phyloP scores from a whole-genome alignment of 805 yeast species.

The Hyphopichia homilentoma region DNA sequence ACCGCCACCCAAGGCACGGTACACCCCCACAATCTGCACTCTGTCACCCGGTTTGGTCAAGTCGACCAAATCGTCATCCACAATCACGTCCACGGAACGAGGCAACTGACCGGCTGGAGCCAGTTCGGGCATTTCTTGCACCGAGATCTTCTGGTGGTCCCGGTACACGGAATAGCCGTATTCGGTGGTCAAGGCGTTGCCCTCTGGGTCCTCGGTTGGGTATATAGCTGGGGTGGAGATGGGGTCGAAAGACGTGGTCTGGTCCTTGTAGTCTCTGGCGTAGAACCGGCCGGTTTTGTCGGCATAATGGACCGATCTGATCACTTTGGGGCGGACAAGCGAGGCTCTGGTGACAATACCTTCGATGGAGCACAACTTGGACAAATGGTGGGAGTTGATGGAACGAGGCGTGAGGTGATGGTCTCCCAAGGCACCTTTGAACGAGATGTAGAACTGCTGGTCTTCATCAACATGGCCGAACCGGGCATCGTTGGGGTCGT shows the following conservation, averaged over 20 bases:
- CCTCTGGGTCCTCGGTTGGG: conserved; percentile 91
- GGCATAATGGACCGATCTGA: conserved; percentile 90
- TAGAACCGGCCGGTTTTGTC: conserved; percentile 80
- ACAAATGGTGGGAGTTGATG: conserved; percentile 69
- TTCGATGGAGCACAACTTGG: conserved; percentile 82
- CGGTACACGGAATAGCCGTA: conserved; percentile 89
- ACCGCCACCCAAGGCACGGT: conserved; percentile 83
- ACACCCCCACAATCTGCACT: conserved; percentile 90
- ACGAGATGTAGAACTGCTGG: conserved; percentile 69
- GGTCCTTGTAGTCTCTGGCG: conserved; percentile 89
- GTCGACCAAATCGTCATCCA: conserved; percentile 94
- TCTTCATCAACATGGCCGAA: conserved; percentile 52
- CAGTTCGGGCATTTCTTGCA: conserved; percentile 96
- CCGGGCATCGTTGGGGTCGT: conserved; percentile 57
- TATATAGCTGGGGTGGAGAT: conserved; percentile 79
- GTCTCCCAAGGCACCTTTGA: conserved; percentile 88
- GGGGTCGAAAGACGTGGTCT: conserved; percentile 86
- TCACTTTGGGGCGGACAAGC: conserved; percentile 85
- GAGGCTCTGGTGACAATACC: conserved; percentile 96
- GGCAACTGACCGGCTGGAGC: conserved; percentile 99
- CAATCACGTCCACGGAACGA: conserved; percentile 83
- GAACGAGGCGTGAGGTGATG: conserved; percentile 87
- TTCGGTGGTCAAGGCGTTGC: conserved; percentile 83
- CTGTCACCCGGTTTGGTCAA: conserved; percentile 93
- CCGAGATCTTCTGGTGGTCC: conserved; percentile 89